A percentile compares a stretch with the other conserved stretches of the same genome.
These are phyloP conservation scores for Hanseniaspora nectarophila DNA, from an alignment of 805 yeast genomes.

Conservation along the genomic window DNA sequence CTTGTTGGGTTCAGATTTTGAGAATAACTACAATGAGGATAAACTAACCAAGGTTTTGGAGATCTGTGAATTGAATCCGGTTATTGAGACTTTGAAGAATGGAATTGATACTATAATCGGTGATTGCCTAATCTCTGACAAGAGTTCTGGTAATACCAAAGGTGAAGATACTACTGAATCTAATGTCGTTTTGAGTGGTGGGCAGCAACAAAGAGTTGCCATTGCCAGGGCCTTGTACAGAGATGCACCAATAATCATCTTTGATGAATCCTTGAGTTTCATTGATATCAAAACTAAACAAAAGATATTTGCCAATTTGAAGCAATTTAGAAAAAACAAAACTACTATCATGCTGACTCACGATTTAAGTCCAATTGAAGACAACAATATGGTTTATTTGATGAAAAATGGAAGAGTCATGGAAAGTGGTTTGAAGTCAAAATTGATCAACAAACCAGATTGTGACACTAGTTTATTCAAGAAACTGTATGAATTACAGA, in stretches of 20 bases:
- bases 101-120: slow-evolving; percentile 48
- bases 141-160: neutral
- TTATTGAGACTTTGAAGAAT: slow-evolving; percentile 38
- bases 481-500: slow-evolving; percentile 5
- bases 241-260: slow-evolving; percentile 60
- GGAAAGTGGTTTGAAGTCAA: slow-evolving; percentile 34
- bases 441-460: slow-evolving; percentile 21
- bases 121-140: neutral
- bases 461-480: neutral
- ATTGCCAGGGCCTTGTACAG: slow-evolving; percentile 71
- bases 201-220: slow-evolving; percentile 76
- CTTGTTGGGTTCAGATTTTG: slow-evolving; percentile 33
- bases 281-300: slow-evolving; percentile 46
- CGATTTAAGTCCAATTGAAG: slow-evolving; percentile 46
- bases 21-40: slow-evolving; percentile 20
- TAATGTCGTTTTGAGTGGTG: slow-evolving; percentile 62
- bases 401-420: slow-evolving; percentile 48
- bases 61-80: slow-evolving; percentile 41
- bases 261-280: slow-evolving; percentile 83
- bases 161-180: neutral
- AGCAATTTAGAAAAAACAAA: slow-evolving; percentile 48
- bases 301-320: slow-evolving; percentile 39
- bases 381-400: slow-evolving; percentile 46
- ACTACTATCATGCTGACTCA: slow-evolving; percentile 81
- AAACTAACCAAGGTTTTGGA: slow-evolving; percentile 35